Percentiles rank a stretch among this genome's conserved stretches.
Evolutionary conservation across 1,284 basidiomycete species (phyloP).

Genomic region (Marasmius tenuissimus): DNA sequence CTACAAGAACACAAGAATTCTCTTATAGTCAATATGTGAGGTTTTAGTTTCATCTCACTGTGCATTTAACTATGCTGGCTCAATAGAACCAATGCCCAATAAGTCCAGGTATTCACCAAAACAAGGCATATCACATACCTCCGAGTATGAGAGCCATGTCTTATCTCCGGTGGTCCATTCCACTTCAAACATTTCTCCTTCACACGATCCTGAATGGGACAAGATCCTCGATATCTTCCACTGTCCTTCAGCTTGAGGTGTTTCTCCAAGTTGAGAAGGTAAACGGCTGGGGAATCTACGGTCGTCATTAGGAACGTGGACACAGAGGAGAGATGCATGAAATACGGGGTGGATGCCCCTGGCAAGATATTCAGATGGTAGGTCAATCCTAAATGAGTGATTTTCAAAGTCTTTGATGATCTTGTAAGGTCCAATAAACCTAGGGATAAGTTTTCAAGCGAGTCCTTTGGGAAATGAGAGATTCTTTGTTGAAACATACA

Average conservation of each 20-base stretch:
- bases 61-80: too few relatives aligned
- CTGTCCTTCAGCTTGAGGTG: conserved; percentile 11
- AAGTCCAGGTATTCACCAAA: too few relatives aligned
- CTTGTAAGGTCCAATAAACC: conserved; percentile 29
- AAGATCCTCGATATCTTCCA: conserved; percentile 20
- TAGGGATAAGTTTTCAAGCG: conserved; percentile 25
- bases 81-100: too few relatives aligned
- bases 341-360: conserved; percentile 26
- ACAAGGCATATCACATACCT: conserved; percentile 11
- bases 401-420: conserved; percentile 22
- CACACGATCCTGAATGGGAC: conserved; percentile 17
- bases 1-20: too few relatives aligned
- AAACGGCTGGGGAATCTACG: conserved; percentile 19
- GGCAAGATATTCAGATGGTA: conserved; percentile 20
- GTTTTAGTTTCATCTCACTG: too few relatives aligned
- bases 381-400: conserved; percentile 22
- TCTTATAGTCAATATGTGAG: too few relatives aligned
- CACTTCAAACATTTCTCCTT: conserved; percentile 19
- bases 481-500: conserved; percentile 32
- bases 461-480: conserved; percentile 25
- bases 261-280: conserved; percentile 9
- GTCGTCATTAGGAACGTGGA: conserved; percentile 28
- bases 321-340: conserved; percentile 23
- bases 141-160: conserved; percentile 20
- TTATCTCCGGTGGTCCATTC: conserved; percentile 23